phyloP scores from a whole-genome alignment of 768 basidiomycete genomes.

The Termitomyces sp. region DNA sequence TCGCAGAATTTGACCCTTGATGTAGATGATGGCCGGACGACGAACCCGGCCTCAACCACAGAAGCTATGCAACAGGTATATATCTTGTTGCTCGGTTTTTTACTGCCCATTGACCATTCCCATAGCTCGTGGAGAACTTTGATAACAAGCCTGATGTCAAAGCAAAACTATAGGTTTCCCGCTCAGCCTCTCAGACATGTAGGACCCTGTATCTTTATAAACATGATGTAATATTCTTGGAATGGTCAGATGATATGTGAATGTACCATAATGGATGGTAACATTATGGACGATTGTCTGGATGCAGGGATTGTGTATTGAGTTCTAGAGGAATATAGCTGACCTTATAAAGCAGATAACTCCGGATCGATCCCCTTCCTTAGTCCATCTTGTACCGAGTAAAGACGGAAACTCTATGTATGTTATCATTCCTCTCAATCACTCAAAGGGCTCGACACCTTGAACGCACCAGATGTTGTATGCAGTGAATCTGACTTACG shows the following conservation, averaged over 20 bases:
- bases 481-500: too few species aligned
- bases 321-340: too few species aligned
- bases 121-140: constrained; percentile 45
- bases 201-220: not conserved
- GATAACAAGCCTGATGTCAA: constrained; percentile 43
- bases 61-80: constrained; percentile 75
- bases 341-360: too few species aligned
- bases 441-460: too few species aligned
- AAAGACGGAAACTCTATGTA: too few species aligned
- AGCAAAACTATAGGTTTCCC: constrained; percentile 19
- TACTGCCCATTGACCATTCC: not conserved
- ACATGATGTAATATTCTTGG: not conserved
- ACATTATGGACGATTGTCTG: too few species aligned
- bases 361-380: too few species aligned
- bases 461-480: too few species aligned
- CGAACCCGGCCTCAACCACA: constrained; percentile 66
- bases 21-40: constrained; percentile 75
- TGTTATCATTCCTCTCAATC: too few species aligned
- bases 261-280: not conserved
- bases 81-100: constrained; percentile 9
- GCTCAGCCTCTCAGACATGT: not conserved
- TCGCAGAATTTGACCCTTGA: not conserved
- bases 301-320: too few species aligned
- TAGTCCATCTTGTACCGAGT: too few species aligned
- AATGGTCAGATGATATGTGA: not conserved